These are phyloP conservation scores for Populus deltoides DNA, from an alignment of 345 rosid species.

Conservation along the genomic window DNA sequence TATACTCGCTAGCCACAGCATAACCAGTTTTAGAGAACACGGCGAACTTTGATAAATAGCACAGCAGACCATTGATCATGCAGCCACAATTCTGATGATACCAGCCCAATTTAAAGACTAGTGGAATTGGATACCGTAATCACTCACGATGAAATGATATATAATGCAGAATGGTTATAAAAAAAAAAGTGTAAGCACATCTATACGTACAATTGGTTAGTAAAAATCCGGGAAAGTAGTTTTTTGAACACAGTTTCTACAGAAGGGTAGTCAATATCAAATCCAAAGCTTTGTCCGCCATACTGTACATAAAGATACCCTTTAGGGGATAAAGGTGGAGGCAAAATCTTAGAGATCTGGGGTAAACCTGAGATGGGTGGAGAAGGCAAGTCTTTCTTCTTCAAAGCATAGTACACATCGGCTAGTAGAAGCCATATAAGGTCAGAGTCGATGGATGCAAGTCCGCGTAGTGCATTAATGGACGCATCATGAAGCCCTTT, in stretches of 20 bases:
- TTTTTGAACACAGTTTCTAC: conserved; percentile 56
- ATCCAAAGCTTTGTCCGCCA: conserved; percentile 76
- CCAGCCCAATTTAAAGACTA: too few relatives aligned
- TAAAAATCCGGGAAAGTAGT: conserved; percentile 45
- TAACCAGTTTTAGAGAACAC: too few relatives aligned
- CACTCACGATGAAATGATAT: neutral
- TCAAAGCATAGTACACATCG: conserved; percentile 67
- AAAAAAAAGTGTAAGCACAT: neutral
- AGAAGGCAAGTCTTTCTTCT: conserved; percentile 45
- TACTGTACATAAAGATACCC: conserved; percentile 62
- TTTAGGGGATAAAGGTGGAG: conserved; percentile 39
- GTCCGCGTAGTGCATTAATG: conserved; percentile 64
- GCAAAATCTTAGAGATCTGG: conserved; percentile 42
- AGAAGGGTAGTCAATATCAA: conserved; percentile 56
- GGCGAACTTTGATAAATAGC: too few relatives aligned
- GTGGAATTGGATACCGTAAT: too few relatives aligned
- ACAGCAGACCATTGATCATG: too few relatives aligned
- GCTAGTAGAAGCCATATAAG: conserved; percentile 88
- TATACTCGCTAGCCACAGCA: too few relatives aligned
- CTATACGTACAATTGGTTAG: conserved; percentile 30
- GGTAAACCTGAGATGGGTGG: conserved; percentile 62
- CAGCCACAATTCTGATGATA: too few relatives aligned
- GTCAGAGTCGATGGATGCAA: conserved; percentile 78
- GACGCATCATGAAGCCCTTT: conserved; percentile 62
- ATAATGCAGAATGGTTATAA: neutral